These are phyloP conservation scores for Sarocladium kiliense DNA, from an alignment of 2,329 filamentous ascomycete genomes.

Conservation along the genomic window DNA sequence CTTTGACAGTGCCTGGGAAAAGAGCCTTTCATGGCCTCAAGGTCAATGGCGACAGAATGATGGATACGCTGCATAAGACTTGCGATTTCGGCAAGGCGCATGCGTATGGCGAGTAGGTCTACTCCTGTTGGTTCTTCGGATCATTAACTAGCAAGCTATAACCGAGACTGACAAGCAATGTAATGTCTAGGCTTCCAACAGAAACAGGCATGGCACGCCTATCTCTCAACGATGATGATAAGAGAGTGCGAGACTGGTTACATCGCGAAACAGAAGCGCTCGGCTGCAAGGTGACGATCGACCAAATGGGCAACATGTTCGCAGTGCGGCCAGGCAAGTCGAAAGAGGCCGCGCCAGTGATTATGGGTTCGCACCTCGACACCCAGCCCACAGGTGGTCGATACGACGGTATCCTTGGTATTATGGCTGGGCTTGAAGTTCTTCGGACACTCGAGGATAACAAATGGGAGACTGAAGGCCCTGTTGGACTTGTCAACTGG, in stretches of 20 bases:
- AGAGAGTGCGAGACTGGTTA: slow-evolving; percentile 71
- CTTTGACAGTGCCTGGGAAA: neutral
- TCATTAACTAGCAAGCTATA: too few relatives aligned
- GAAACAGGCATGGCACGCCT: slow-evolving; percentile 76
- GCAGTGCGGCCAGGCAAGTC: slow-evolving; percentile 59
- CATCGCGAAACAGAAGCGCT: slow-evolving; percentile 56
- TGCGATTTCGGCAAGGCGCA: slow-evolving; percentile 17
- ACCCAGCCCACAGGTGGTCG: slow-evolving; percentile 60
- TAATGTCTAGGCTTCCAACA: slow-evolving; percentile 19
- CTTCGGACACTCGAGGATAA: slow-evolving; percentile 63
- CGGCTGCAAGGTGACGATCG: slow-evolving; percentile 62
- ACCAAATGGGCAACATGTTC: slow-evolving; percentile 79
- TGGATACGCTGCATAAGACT: slow-evolving; percentile 17
- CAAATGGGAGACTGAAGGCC: slow-evolving; percentile 61
- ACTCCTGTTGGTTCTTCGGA: too few relatives aligned
- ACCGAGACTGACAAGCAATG: too few relatives aligned
- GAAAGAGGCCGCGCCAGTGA: slow-evolving; percentile 52
- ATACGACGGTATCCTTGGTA: slow-evolving; percentile 74
- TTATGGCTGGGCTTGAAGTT: slow-evolving; percentile 69
- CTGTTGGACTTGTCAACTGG: slow-evolving; percentile 73
- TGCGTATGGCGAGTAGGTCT: slow-evolving; percentile 20
- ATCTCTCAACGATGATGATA: slow-evolving; percentile 66
- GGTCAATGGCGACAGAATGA: slow-evolving; percentile 16
- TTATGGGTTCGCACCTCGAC: slow-evolving; percentile 65
- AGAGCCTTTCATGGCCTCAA: slow-evolving; percentile 10